These are phyloP conservation scores for Acacia crassicarpa DNA, from an alignment of 306 rosid genomes.

Conservation along the genomic window DNA sequence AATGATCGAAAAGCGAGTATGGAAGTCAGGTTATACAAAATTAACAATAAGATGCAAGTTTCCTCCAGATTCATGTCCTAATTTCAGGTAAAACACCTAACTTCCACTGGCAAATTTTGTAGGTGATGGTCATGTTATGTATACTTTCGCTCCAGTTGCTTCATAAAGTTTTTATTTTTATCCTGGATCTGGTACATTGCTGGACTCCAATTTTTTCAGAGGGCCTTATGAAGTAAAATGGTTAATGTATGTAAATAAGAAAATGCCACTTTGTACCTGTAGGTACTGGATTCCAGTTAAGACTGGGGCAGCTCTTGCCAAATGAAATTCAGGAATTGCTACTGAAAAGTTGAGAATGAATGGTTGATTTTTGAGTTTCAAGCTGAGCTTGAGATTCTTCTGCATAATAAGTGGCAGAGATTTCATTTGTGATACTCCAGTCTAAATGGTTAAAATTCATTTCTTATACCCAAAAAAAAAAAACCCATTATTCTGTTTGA, in stretches of 20 bases:
- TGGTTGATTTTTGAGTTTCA: not conserved
- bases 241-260: conserved; percentile 4
- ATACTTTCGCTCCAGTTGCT: not conserved
- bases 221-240: not conserved
- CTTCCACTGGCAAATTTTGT: conserved; percentile 11
- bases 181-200: too few species aligned
- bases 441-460: too few species aligned
- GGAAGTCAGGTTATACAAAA: not conserved
- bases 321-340: not conserved
- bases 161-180: not conserved
- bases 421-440: too few species aligned
- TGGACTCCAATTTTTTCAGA: not conserved
- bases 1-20: conserved; percentile 22
- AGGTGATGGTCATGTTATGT: not conserved
- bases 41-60: conserved; percentile 10
- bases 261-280: not conserved
- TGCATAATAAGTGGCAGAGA: too few species aligned
- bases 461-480: too few species aligned
- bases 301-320: not conserved
- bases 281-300: not conserved
- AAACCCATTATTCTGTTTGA: too few species aligned
- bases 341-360: not conserved
- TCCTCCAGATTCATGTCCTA: conserved; percentile 8
- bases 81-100: not conserved
- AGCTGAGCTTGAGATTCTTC: not conserved